phyloP scores from a whole-genome alignment of 2,329 filamentous ascomycete species.

The Aureobasidium subglaciale region DNA sequence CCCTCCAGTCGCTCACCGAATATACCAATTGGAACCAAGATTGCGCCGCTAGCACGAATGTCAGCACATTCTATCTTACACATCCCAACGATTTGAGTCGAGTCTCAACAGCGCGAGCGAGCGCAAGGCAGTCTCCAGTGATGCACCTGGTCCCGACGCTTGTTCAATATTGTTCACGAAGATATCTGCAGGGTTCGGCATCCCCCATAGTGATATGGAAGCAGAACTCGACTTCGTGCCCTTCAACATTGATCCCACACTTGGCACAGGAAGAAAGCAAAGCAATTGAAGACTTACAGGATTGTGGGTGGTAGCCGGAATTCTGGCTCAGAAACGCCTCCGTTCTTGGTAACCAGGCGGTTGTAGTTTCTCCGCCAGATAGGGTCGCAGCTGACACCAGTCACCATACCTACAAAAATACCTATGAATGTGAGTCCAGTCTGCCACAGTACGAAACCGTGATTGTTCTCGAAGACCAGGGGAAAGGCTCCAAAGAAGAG shows the following conservation, averaged over 20 bases:
- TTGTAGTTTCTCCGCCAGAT: constrained; percentile 55
- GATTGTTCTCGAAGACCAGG: constrained; percentile 61
- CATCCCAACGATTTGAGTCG: constrained; percentile 1
- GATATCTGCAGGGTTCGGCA: too few relatives aligned
- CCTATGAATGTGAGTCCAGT: constrained; percentile 72
- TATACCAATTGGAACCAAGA: constrained; percentile 71
- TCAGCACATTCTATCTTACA: constrained; percentile 13
- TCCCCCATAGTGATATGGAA: too few relatives aligned
- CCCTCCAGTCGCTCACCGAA: constrained; percentile 53
- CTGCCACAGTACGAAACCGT: constrained; percentile 73
- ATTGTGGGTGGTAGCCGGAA: constrained; percentile 67
- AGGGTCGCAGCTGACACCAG: constrained; percentile 56
- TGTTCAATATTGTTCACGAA: too few relatives aligned
- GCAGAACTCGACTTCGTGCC: too few relatives aligned
- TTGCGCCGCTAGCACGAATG: constrained; percentile 54
- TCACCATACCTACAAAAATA: constrained; percentile 60
- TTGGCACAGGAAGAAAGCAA: too few relatives aligned
- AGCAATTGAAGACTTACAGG: constrained; percentile 24
- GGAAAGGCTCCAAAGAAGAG: constrained; percentile 82
- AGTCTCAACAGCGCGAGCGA: too few relatives aligned
- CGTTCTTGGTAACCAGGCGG: constrained; percentile 49
- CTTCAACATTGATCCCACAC: too few relatives aligned
- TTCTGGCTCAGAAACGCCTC: constrained; percentile 68
- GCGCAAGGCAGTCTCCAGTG: too few relatives aligned
- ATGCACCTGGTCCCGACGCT: too few relatives aligned